phyloP scores from a whole-genome alignment of 129 eudicot species.

The Heracleum sosnowskyi region DNA sequence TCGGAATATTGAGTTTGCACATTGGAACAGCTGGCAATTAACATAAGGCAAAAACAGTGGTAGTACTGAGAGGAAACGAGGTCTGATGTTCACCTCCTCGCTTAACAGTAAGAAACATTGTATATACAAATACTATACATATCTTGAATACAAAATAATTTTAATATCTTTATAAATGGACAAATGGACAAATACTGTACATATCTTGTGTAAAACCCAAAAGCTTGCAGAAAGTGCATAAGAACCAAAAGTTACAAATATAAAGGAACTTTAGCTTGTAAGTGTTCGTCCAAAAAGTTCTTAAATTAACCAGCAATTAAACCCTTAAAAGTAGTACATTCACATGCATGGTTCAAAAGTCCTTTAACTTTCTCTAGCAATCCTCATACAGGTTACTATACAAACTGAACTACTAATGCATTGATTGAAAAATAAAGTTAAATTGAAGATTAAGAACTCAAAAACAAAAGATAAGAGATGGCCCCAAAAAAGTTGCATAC shows the following conservation, averaged over 20 bases:
- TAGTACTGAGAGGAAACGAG: background rate
- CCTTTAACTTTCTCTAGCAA: background rate
- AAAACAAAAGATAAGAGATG: background rate
- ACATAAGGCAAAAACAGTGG: background rate
- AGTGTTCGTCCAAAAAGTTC: background rate
- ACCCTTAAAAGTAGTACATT: background rate
- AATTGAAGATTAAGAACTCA: background rate
- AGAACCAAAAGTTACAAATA: background rate
- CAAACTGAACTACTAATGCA: background rate
- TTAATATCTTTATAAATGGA: background rate
- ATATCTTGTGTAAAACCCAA: background rate
- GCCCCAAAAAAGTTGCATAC: background rate
- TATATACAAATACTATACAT: background rate
- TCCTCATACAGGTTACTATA: background rate
- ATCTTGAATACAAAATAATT: background rate
- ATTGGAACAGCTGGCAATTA: background rate
- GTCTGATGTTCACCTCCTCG: background rate
- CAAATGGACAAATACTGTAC: background rate
- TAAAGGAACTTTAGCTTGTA: background rate
- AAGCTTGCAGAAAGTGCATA: background rate
- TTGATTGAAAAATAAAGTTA: background rate
- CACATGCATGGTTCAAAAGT: background rate
- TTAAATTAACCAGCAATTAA: background rate
- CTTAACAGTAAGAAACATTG: background rate
- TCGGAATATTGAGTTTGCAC: background rate